A percentile compares a stretch with the other conserved stretches of the same genome.
These are phyloP conservation scores for Dictyostelium purpureum DNA, from an alignment of 78 protist genomes.

Conservation along the genomic window DNA sequence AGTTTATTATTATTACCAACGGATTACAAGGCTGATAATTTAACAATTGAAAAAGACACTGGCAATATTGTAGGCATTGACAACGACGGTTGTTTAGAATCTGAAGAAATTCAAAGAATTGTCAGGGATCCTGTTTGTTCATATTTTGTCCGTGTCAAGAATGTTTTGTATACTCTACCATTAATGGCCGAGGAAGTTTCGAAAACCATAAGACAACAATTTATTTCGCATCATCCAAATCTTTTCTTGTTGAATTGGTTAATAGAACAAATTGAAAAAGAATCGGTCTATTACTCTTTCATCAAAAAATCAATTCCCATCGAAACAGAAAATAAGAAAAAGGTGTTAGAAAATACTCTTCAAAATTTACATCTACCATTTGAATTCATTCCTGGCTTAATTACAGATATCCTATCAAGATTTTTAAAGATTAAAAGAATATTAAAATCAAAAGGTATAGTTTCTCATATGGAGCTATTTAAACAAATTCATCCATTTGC, in stretches of 20 bases:
- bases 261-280: neutral
- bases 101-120: neutral
- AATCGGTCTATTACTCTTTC: neutral
- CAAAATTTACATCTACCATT: neutral
- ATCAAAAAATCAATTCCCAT: neutral
- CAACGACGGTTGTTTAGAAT: neutral
- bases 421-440: neutral
- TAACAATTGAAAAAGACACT: neutral
- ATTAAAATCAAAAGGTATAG: neutral
- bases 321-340: neutral
- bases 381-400: neutral
- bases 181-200: neutral
- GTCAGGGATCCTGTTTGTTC: neutral
- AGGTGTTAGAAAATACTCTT: neutral
- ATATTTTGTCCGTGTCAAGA: neutral
- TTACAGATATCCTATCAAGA: neutral
- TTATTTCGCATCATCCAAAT: neutral
- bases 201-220: neutral
- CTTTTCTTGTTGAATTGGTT: neutral
- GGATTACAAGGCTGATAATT: neutral
- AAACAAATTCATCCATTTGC: neutral
- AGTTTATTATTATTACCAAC: neutral
- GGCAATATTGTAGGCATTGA: neutral
- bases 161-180: neutral
- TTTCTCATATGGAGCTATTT: neutral